Evolutionary conservation across 2,329 filamentous ascomycete species (phyloP).

Genomic region (Xylariaceae sp.): DNA sequence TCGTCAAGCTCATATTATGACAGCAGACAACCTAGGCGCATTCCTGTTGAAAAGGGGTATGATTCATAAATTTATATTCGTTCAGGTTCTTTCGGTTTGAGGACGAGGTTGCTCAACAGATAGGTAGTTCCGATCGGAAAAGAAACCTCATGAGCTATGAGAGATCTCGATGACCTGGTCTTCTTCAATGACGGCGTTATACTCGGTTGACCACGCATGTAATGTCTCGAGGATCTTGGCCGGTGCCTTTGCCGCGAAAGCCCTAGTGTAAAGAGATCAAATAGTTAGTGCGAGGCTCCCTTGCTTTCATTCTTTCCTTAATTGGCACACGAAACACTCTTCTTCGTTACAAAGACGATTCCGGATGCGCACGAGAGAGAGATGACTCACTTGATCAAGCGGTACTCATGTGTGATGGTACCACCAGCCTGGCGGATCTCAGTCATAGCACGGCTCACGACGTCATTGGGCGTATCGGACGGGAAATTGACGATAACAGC

Average conservation of each 20-base stretch:
- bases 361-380: not conserved
- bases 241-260: constrained; percentile 72
- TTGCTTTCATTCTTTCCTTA: not conserved
- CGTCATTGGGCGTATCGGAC: constrained; percentile 59
- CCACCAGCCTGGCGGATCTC: constrained; percentile 68
- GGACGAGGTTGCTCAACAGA: no score
- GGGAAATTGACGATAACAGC: constrained; percentile 77
- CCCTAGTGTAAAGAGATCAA: constrained; percentile 60
- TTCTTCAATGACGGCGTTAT: constrained; percentile 68
- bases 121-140: no score
- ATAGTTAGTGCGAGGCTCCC: constrained; percentile 19
- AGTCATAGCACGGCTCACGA: constrained; percentile 68
- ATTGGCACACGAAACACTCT: not conserved
- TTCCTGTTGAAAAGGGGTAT: no score
- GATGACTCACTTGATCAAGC: constrained; percentile 58
- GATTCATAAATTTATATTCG: no score
- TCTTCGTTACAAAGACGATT: not conserved
- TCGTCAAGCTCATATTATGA: no score
- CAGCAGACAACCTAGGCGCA: no score
- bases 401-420: constrained; percentile 74
- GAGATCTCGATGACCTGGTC: constrained; percentile 62
- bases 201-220: constrained; percentile 52
- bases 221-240: constrained; percentile 65
- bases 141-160: no score
- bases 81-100: no score